Evolutionary conservation across 257 asterid species (phyloP).

Genomic region (Coffea canephora): DNA sequence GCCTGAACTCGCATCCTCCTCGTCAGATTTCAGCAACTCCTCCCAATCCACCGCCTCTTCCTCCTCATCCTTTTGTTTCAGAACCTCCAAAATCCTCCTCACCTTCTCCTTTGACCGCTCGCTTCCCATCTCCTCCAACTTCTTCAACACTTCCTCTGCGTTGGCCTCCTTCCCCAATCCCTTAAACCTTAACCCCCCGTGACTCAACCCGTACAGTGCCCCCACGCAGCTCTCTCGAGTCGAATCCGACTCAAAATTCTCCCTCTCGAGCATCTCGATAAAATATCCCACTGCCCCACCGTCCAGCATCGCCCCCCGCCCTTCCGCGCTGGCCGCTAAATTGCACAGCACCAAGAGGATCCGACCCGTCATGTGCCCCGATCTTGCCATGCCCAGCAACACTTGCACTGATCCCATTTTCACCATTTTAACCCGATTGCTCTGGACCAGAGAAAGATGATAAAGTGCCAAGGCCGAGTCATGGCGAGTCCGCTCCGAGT

Average conservation of each 20-base stretch:
- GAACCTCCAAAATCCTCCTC: constrained; percentile 56
- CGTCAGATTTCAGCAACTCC: constrained; percentile 63
- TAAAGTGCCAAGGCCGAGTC: constrained; percentile 83
- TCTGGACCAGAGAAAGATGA: constrained; percentile 75
- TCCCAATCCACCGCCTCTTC: constrained; percentile 91
- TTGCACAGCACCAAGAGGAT: constrained; percentile 63
- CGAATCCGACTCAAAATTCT: constrained; percentile 43
- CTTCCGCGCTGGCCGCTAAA: constrained; percentile 68
- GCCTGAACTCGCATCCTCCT: constrained; percentile 42
- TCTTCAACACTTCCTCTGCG: constrained; percentile 68
- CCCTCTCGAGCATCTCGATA: constrained; percentile 41
- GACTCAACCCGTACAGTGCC: constrained; percentile 72
- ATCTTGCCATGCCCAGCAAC: constrained; percentile 60
- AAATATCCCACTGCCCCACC: constrained; percentile 63
- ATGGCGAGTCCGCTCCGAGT: constrained; percentile 75
- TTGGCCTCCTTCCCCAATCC: constrained; percentile 86
- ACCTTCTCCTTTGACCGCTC: constrained; percentile 46
- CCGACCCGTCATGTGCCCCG: constrained; percentile 65
- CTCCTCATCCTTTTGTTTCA: constrained; percentile 67
- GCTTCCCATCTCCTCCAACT: constrained; percentile 45
- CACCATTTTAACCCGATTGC: constrained; percentile 77
- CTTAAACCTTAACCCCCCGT: constrained; percentile 87
- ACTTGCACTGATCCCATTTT: constrained; percentile 71
- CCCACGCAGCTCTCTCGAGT: constrained; percentile 62
- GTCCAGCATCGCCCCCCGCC: constrained; percentile 76